Percentiles rank a stretch among this genome's conserved stretches.
Conservation (phyloP, 768 basidiomycete genomes). For the Phanerochaete sordida region DNA sequence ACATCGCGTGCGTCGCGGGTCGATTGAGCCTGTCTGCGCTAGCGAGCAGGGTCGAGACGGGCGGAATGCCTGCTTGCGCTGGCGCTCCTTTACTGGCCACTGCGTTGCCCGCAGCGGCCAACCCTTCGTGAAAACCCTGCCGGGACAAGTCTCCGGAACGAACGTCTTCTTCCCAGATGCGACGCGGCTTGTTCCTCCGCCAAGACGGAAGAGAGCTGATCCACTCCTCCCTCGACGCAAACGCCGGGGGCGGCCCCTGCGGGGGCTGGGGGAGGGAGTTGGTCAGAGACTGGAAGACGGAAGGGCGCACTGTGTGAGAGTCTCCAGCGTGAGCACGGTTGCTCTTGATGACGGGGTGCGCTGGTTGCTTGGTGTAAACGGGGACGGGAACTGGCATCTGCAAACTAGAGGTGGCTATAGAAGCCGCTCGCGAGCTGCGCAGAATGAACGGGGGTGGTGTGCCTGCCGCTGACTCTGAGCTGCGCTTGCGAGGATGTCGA, state of each 20-base stretch:
- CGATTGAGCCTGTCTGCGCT: slow-evolving; percentile 10
- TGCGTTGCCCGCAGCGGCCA: slow-evolving; percentile 74
- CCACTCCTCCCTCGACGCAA: slow-evolving; percentile 71
- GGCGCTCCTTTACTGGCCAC: slow-evolving; percentile 79
- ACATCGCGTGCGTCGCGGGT: slow-evolving; percentile 9
- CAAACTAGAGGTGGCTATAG: slow-evolving; percentile 37
- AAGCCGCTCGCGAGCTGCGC: slow-evolving; percentile 44
- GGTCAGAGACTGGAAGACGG: slow-evolving; percentile 51
- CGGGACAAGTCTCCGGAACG: slow-evolving; percentile 26
- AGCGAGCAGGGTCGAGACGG: slow-evolving; percentile 39
- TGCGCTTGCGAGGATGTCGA: slow-evolving; percentile 38
- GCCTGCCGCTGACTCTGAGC: slow-evolving; percentile 22
- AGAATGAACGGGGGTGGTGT: slow-evolving; percentile 17
- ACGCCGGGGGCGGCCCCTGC: slow-evolving; percentile 58
- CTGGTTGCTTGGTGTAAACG: slow-evolving; percentile 49
- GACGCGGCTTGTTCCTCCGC: slow-evolving; percentile 64
- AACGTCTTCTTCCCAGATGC: slow-evolving; percentile 60
- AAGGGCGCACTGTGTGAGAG: slow-evolving; percentile 31
- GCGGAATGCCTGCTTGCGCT: slow-evolving; percentile 86
- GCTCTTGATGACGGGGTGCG: slow-evolving; percentile 67
- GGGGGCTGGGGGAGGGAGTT: slow-evolving; percentile 59
- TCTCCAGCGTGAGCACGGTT: slow-evolving; percentile 37
- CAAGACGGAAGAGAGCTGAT: slow-evolving; percentile 67
- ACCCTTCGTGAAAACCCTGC: slow-evolving; percentile 72
- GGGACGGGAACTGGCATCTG: slow-evolving; percentile 91